Base-by-base conservation (phyloP, 1,139 yeast genomes). In the Sugiyamaella neomexicana region DNA sequence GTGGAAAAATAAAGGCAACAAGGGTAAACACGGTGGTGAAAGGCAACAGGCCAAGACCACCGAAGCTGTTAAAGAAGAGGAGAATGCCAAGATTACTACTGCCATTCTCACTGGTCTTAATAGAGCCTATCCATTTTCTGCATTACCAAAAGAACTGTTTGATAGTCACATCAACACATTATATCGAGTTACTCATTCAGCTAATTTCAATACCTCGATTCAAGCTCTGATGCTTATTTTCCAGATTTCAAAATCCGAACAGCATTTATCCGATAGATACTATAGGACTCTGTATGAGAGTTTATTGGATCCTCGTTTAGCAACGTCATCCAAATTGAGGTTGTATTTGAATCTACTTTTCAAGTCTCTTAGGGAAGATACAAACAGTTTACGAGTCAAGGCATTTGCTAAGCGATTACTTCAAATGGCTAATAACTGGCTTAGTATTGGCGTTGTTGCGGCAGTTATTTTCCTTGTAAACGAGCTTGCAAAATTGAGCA, bases 31-130 rank as follows among this genome's bases (percentile, higher is more conserved):
- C 65, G 97, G 97, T 64, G 96, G 97, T 47, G 81, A 80, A 62
- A 83, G 86, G 68, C 76, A 74, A 46, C 80, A 75, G 52, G 82
- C 76, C 47, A 88, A 88, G 69, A 77, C 89, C 13, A 85, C 83
- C 57, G 78, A 75, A 51, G 96, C 88, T 9, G 76, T 87, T 4
- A 72, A 85, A 46, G 96, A 89, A 68, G 98, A 93, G 66, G 88
- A 85, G 66, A 87, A 85, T 65, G 80, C 95, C 43, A 88, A 89
- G 66, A 75, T 93, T 64, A 89, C 91, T 63, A 85, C 97, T 36
- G 97, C 97, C 17, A 80, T 95, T 57, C 80, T 93, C 60, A 90
- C 99, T 1, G 99, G 99, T 61, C 81, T 93, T 58, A 95, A 95
- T 70, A 86, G 99, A 73, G 95, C 99, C 0, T 91, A 89, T 77